Conservation (phyloP, 768 basidiomycete genomes). For the Melanogaster broomeanus region DNA sequence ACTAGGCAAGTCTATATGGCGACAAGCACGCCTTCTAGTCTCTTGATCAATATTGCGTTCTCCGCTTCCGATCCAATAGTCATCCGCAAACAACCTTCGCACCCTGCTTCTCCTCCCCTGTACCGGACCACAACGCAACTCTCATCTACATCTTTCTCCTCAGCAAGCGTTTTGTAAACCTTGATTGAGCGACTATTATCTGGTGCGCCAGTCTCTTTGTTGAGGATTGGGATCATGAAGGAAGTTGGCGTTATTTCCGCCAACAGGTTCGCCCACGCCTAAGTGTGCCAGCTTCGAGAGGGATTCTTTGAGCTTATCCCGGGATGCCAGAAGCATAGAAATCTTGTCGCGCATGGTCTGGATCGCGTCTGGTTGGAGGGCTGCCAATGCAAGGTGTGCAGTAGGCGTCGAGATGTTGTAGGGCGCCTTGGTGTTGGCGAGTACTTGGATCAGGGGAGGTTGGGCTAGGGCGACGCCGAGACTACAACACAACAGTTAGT, state of each 20-base stretch:
- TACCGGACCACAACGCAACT: conserved; percentile 89
- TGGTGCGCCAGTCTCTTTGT: conserved; percentile 37
- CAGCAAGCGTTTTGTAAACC: conserved; percentile 83
- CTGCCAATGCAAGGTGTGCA: conserved; percentile 76
- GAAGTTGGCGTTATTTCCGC: conserved; percentile 90
- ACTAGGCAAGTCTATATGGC: conserved; percentile 16
- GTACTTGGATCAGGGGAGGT: conserved; percentile 85
- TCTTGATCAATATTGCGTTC: conserved; percentile 58
- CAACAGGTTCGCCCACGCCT: conserved; percentile 69
- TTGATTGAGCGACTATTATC: conserved; percentile 62
- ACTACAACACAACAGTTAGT: conserved; percentile 39
- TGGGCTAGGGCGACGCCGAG: conserved; percentile 90
- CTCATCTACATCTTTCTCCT: conserved; percentile 77
- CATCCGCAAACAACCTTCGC: conserved; percentile 83
- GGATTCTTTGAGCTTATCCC: conserved; percentile 49
- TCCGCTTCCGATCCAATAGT: conserved; percentile 88
- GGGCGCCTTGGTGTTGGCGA: conserved; percentile 95
- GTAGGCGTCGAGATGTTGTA: conserved; percentile 96
- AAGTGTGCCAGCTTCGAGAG: conserved; percentile 49
- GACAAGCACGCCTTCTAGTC: conserved; percentile 52
- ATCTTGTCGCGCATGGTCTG: conserved; percentile 66
- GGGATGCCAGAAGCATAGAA: conserved; percentile 55
- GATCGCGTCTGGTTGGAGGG: conserved; percentile 69
- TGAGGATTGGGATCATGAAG: conserved; percentile 76
- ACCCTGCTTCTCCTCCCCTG: conserved; percentile 84